These are phyloP conservation scores for Boletus sp. DNA, from an alignment of 768 basidiomycete species.

Conservation along the genomic window DNA sequence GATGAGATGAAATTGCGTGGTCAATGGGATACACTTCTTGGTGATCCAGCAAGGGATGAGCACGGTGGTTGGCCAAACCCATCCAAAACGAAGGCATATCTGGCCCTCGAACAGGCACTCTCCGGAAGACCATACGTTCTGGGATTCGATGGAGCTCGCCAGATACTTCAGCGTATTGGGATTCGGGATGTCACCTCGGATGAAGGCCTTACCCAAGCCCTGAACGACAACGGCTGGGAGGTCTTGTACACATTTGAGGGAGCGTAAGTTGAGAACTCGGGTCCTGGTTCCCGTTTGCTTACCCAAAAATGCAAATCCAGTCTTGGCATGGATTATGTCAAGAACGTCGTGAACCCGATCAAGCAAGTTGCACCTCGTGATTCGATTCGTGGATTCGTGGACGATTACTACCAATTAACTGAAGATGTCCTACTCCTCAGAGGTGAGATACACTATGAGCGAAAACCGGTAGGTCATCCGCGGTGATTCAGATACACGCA, in stretches of 20 bases:
- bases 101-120: conserved; percentile 16
- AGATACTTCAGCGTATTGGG: conserved; percentile 11
- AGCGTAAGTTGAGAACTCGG: conserved; percentile 28
- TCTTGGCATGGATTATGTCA: conserved; percentile 42
- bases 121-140: conserved; percentile 19
- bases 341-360: conserved; percentile 39
- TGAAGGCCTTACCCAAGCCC: conserved; percentile 25
- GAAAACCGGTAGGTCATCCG: conserved; percentile 36
- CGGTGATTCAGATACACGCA: neutral
- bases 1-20: conserved; percentile 32
- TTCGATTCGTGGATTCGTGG: conserved; percentile 38
- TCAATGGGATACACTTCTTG: conserved; percentile 23
- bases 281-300: neutral
- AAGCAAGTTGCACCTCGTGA: conserved; percentile 35
- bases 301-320: conserved; percentile 21
- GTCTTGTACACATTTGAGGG: conserved; percentile 39
- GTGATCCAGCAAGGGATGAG: conserved; percentile 11
- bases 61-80: conserved; percentile 24
- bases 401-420: conserved; percentile 35
- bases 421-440: conserved; percentile 39
- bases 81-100: conserved; percentile 18
- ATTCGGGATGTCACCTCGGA: conserved; percentile 22
- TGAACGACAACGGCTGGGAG: conserved; percentile 36
- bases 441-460: conserved; percentile 39
- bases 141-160: conserved; percentile 23